Evolutionary conservation across 108 stramenopile genomes (phyloP).

Genomic region (Nitzschia sp.): DNA sequence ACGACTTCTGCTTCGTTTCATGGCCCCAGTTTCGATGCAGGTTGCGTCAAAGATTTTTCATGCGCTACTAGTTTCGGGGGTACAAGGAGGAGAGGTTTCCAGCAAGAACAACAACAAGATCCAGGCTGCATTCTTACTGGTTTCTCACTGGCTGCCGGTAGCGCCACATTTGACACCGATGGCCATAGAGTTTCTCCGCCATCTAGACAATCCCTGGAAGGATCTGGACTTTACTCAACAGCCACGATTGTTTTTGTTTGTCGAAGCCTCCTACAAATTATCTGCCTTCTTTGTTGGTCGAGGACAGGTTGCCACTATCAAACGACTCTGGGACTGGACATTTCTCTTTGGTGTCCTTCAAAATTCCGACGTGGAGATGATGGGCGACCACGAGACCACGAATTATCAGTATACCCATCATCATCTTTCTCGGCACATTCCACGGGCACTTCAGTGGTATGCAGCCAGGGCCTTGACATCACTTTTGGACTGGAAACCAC

Average conservation of each 20-base stretch:
- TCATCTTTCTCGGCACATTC: not conserved
- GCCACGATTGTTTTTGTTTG: slow-evolving; percentile 23
- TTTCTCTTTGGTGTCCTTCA: slow-evolving; percentile 54
- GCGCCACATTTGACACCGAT: slow-evolving; percentile 81
- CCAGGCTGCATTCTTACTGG: slow-evolving; percentile 38
- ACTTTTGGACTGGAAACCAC: slow-evolving; percentile 61
- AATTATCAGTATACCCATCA: not conserved
- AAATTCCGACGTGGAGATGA: slow-evolving; percentile 11
- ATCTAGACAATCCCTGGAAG: slow-evolving; percentile 29
- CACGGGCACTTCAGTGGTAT: slow-evolving; percentile 55
- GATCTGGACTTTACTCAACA: not conserved
- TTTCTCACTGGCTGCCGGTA: slow-evolving; percentile 75
- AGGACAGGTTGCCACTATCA: slow-evolving; percentile 40
- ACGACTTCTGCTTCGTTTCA: slow-evolving; percentile 55
- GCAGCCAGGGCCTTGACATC: slow-evolving; percentile 58
- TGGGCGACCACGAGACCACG: not conserved
- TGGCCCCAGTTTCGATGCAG: slow-evolving; percentile 79
- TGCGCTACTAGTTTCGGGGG: not conserved
- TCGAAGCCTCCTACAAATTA: slow-evolving; percentile 36
- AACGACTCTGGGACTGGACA: slow-evolving; percentile 72
- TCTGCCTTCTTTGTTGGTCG: slow-evolving; percentile 29
- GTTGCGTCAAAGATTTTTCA: slow-evolving; percentile 55
- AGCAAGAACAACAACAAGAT: not conserved
- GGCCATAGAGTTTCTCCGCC: slow-evolving; percentile 51
- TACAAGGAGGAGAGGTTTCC: not conserved